Conservation (phyloP, 2,329 filamentous ascomycete species). For the Leptographium radiaticola region DNA sequence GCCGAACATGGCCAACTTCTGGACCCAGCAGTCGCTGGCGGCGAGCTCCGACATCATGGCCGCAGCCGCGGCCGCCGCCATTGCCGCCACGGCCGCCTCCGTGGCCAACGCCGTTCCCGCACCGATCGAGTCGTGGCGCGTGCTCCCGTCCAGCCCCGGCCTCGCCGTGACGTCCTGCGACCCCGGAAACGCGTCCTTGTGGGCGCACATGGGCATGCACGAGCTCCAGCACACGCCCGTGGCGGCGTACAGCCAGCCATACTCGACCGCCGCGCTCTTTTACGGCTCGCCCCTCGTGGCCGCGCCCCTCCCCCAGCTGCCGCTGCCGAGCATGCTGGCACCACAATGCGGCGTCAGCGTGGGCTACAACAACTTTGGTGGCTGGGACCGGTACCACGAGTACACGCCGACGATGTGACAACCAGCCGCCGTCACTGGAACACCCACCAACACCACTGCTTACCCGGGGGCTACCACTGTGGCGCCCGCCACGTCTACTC, state of each 20-base stretch:
- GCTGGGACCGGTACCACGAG: constrained; percentile 77
- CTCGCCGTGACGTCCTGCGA: constrained; percentile 52
- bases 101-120: constrained; percentile 33
- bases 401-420: constrained; percentile 81
- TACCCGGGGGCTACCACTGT: constrained; percentile 33
- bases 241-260: constrained; percentile 67
- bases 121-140: constrained; percentile 77
- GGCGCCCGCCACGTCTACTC: constrained; percentile 9
- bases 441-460: constrained; percentile 16
- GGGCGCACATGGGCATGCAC: constrained; percentile 65
- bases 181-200: constrained; percentile 43
- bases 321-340: constrained; percentile 75
- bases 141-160: constrained; percentile 77
- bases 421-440: constrained; percentile 36
- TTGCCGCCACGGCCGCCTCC: constrained; percentile 7
- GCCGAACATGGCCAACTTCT: constrained; percentile 59
- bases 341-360: constrained; percentile 63
- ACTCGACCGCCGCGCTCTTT: constrained; percentile 59
- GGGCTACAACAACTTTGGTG: constrained; percentile 66
- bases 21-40: constrained; percentile 45
- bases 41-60: constrained; percentile 26
- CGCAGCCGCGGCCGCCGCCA: constrained; percentile 9
- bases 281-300: constrained; percentile 65
- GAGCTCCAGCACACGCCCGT: constrained; percentile 65
- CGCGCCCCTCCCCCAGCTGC: constrained; percentile 61